Base-by-base conservation (phyloP, 2,329 filamentous ascomycete species). In the Fonsecaea pugnacius region DNA sequence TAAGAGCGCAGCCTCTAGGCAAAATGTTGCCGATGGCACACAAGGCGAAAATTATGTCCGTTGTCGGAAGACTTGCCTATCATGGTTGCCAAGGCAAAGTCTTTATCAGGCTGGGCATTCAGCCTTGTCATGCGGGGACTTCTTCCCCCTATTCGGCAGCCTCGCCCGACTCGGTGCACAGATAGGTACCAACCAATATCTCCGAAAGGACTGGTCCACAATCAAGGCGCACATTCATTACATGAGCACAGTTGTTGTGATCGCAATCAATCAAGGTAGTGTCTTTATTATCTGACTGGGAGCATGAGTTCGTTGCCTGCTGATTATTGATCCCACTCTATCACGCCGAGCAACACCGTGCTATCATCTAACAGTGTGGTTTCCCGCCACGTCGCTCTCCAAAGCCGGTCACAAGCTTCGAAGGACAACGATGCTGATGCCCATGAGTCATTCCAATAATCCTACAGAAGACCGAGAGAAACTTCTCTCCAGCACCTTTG, bases 241-340 rank as follows among this genome's bases (percentile, higher is more conserved):
- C 18, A 5, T 1, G 18, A 46, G 30, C 18, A 33, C 14, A 30
- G 14, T 40, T n/a, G 10, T 51, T 60, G 33, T 57, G 16, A 21
- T 58, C 24, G 46, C 54, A 27, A 52, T 55, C 57, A 43, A 43
- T 55, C 60, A 53, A 53, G 60, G 60, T 43, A 60, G 55, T 58
- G 53, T 55, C 54, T 63, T 57, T 60, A 63, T 54, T 58, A 60
- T 53, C 48, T 63, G 50, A 30, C 32, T 27, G 30, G 55, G 46
- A 64, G 54, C 58, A 67, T 38, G 32, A 58, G 53, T 55, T 60
- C 56, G 40, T 67, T 62, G 58, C 48, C 58, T 51, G 3, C 16
- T 51, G 33, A 59, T 52, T 59, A 59, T 21, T 24, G 46, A 51
- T 38, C 52, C 32, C 40, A 30, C 36, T 50, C 51, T 58, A 58